Evolutionary conservation across 176 grass and related monocot genomes (phyloP), one percentile per base, ranked within the genome.

Genomic region (Puccinellia tenuiflora): DNA sequence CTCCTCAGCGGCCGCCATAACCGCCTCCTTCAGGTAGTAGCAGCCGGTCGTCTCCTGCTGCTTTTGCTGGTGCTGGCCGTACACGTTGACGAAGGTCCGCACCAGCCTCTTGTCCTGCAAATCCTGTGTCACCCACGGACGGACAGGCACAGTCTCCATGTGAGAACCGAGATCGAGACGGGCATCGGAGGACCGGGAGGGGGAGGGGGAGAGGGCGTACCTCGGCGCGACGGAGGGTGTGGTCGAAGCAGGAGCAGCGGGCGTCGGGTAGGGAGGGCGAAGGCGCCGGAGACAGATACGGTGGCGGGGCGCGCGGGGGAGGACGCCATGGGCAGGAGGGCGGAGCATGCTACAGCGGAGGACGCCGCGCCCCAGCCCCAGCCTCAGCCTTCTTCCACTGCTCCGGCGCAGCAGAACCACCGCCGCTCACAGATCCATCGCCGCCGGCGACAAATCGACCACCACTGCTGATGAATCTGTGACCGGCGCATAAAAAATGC

Each of bases 1-100:
- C n/a, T n/a, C n/a, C n/a, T n/a, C n/a, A n/a, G 95, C 93, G 75
- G 85, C 88, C 37, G 77, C 86, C 84, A 91, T 87, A 10, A 95
- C 83, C 15, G 86, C 67, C 56, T 98, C 93, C 78, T 50, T 95
- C 56, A 83, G 79, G 88, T 90, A 86, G 79, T 79, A 65, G 35
- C 81, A 56, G n/a, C n/a, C n/a, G n/a, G n/a, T n/a, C n/a, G n/a
- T n/a, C n/a, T n/a, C n/a, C n/a, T n/a, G n/a, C n/a, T n/a, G n/a
- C n/a, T n/a, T n/a, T n/a, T n/a, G n/a, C 26, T 83, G 55, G 66
- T 55, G 68, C 33, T 68, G 66, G 35, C 85, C 89, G 86, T 92
- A 95, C 46, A 90, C 86, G 80, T 84, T 90, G 22, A 97, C 89
- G 77, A 92, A 84, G 46, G 96, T 83, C 56, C 89, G 84, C 55